Conservation (phyloP, 306 rosid species). For the Herpetospermum pedunculosum region DNA sequence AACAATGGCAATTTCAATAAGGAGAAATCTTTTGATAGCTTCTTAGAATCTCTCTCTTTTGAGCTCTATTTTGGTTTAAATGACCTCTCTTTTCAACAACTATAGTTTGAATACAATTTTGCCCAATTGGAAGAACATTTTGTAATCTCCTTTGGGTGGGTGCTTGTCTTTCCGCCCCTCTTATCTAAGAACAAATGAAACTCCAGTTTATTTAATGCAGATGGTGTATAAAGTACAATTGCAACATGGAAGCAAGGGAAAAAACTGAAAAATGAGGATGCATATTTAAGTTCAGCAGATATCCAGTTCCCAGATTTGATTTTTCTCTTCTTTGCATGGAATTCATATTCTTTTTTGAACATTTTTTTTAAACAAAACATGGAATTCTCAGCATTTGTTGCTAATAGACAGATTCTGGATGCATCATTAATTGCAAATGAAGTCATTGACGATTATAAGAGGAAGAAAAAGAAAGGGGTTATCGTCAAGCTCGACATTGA, state of each 20-base stretch:
- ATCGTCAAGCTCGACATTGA: too few species aligned
- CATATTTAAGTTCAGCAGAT: not conserved
- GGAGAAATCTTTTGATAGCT: not conserved
- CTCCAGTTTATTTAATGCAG: not conserved
- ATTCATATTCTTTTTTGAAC: too few species aligned
- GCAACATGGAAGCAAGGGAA: not conserved
- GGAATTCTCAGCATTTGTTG: too few species aligned
- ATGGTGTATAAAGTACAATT: not conserved
- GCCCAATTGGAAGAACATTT: not conserved
- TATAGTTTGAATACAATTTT: not conserved
- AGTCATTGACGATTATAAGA: too few species aligned
- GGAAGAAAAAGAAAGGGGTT: too few species aligned
- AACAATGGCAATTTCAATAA: not conserved
- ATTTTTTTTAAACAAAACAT: too few species aligned
- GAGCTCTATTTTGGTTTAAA: not conserved
- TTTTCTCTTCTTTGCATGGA: not conserved
- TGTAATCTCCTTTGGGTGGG: not conserved
- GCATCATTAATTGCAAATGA: too few species aligned
- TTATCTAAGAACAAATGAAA: not conserved
- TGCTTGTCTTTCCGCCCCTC: not conserved
- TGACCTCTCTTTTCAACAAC: not conserved
- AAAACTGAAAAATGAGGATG: not conserved
- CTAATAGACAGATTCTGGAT: too few species aligned
- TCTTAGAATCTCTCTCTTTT: not conserved
- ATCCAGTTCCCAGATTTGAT: not conserved